These are phyloP conservation scores for Prunus dulcis DNA, from an alignment of 306 rosid species.

Conservation along the genomic window DNA sequence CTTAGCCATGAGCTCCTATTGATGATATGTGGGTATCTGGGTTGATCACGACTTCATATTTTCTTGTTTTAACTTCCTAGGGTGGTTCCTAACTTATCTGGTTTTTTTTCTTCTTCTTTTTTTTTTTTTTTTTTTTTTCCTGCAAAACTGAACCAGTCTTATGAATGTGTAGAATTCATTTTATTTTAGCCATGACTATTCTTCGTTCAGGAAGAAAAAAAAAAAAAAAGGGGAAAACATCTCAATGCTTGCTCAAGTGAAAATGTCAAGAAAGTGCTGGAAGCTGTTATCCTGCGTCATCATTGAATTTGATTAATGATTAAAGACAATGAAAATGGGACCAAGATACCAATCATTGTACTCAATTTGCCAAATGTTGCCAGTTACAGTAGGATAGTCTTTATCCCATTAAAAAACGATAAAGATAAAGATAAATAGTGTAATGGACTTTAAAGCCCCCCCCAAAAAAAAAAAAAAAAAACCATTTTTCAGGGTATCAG, in stretches of 20 bases:
- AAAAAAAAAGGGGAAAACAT: background rate
- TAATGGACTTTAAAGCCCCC: background rate
- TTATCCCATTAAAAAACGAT: no score
- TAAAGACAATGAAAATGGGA: background rate
- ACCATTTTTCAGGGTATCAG: background rate
- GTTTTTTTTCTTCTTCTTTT: no score
- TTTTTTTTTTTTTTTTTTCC: background rate
- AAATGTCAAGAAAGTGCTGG: background rate
- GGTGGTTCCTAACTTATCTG: no score
- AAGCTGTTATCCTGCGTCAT: background rate
- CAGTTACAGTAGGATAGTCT: background rate
- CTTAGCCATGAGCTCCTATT: background rate
- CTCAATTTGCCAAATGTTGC: background rate
- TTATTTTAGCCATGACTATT: background rate
- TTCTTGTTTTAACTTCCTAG: background rate
- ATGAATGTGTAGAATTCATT: background rate
- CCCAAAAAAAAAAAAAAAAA: background rate
- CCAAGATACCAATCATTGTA: background rate
- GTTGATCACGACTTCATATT: background rate
- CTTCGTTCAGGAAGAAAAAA: background rate
- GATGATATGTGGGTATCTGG: background rate
- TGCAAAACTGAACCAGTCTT: no score
- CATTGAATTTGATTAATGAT: background rate
- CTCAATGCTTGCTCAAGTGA: background rate
- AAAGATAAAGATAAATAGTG: background rate